Evolutionary conservation across 139 green algal species (phyloP), one percentile per base, ranked within the genome.

Genomic region (Chlamydomonas applanata): DNA sequence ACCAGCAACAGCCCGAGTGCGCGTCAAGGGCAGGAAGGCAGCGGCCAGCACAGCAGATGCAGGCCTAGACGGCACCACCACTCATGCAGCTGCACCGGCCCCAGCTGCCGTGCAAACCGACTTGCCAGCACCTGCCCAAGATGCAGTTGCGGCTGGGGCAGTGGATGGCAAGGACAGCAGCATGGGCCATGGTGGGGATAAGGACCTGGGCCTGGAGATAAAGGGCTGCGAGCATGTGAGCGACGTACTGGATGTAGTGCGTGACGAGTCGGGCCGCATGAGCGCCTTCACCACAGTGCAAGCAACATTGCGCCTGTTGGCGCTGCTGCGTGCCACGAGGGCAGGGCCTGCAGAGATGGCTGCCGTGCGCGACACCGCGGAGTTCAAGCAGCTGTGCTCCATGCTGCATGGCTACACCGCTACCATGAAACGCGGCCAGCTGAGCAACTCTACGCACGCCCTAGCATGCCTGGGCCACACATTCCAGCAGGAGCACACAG

Each of bases 351-450:
- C 71, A 30, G 40, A 49, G 40, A 7, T 49, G 40, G 40, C 7
- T 7, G 40, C 40, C 11, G n/a, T 79, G 46, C 49, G 29, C 5
- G 36, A 33, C 27, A 25, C 29, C 46, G 52, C 65, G 2, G 35
- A 22, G 13, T 79, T 79, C 30, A 3, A 32, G 35, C 30, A 27
- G 25, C 65, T 79, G 1, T 24, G 27, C 24, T 62, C 4, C 4
- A 25, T 16, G 24, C 44, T 57, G 7, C 3, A 13, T 44, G 2
- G 57, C 14, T 44, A 61, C 35, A 40, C 70, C 0, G 35, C 68
- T 40, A 3, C n/a, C 35, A 75, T 80, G 75, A 80, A 75, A 40
- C 73, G 54, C 67, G 46, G 71, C 57, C 75, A 80, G 67, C 67
- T 80, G 24, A 40, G 53, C 54, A 75, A 80, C 56, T 68, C 57